Evolutionary conservation across 164 flowering plant species (phyloP), one percentile per base, ranked within the genome.

Genomic region (Magnolia changhungtana): DNA sequence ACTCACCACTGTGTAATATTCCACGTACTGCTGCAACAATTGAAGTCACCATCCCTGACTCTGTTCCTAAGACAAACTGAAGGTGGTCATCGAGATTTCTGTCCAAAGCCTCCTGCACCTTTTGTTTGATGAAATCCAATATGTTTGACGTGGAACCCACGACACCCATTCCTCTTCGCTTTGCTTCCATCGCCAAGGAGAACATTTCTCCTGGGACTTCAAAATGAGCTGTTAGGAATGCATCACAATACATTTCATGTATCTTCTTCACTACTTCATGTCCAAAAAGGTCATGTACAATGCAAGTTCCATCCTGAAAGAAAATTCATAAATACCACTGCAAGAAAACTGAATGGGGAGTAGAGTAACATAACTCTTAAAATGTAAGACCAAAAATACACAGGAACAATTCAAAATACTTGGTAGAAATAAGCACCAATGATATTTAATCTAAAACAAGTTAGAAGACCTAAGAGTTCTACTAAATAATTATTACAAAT

Each of bases 141-240:
- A 96, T 96, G 77, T 90, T 96, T 80, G 92, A 93, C 67, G 99
- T 96, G 78, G 98, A 94, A 71, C 99, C 99, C 21, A 96, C 98
- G 9, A 96, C 97, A 21, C 99, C 98, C 98, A 92, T 96, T 81
- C 99, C 98, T 85, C 99, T 87, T 83, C 86, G 85, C 83, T 96
- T 94, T 23, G 99, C 98, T 85, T 91, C 98, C 98, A 92, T 94
- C 24, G 98, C 99, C 80, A 96, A 79, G 50, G 96, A 85, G 77
- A 96, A 96, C 99, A 96, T 94, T 83, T 96, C 98, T 63, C 99
- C 98, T 20, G 99, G 98, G 69, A 96, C 99, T 86, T 96, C 99
- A 52, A 96, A 84, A 81, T 96, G 98, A 63, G 98, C 98, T 49
- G 98, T 91, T 67, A 96, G 82, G 77, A 87, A 94, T 71, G 99